phyloP scores from a whole-genome alignment of 2,329 filamentous ascomycete genomes.

The Parascedosporium putredinis region DNA sequence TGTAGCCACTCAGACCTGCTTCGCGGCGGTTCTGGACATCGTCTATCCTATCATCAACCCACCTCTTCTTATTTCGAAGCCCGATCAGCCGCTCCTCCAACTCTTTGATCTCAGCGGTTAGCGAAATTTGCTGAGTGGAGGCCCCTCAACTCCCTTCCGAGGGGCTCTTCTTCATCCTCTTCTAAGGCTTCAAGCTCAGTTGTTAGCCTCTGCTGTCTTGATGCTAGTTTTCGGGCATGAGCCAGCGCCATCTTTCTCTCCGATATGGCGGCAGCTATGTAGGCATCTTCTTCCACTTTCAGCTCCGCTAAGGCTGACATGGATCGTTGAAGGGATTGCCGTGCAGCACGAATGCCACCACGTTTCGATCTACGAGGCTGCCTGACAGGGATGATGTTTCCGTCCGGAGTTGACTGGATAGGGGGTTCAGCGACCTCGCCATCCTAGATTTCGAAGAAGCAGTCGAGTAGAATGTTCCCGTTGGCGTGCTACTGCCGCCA shows the following conservation, averaged over 20 bases:
- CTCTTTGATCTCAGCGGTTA: slow-evolving; percentile 54
- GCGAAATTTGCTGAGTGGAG: slow-evolving; percentile 43
- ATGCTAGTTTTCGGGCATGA: slow-evolving; percentile 42
- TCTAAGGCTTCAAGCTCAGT: slow-evolving; percentile 44
- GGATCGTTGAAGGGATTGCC: slow-evolving; percentile 52
- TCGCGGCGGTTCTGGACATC: slow-evolving; percentile 57
- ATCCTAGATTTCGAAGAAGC: slow-evolving; percentile 28
- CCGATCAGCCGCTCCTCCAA: slow-evolving; percentile 54
- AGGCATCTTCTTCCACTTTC: slow-evolving; percentile 57
- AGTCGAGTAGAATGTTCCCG: slow-evolving; percentile 28
- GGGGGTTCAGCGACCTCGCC: slow-evolving; percentile 30
- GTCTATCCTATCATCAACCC: slow-evolving; percentile 48
- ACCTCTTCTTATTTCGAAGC: slow-evolving; percentile 50
- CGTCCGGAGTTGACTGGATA: slow-evolving; percentile 26
- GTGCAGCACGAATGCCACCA: slow-evolving; percentile 48
- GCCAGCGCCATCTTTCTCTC: slow-evolving; percentile 47
- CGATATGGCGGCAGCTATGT: slow-evolving; percentile 45
- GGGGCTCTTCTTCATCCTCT: slow-evolving; percentile 43
- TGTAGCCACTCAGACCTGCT: slow-evolving; percentile 62
- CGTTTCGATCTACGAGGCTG: slow-evolving; percentile 41
- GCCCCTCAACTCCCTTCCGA: slow-evolving; percentile 48
- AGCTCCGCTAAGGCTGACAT: slow-evolving; percentile 55
- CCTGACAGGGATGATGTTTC: slow-evolving; percentile 48
- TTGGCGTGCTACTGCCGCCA: slow-evolving; percentile 30
- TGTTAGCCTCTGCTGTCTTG: slow-evolving; percentile 37